phyloP scores from a whole-genome alignment of 306 rosid genomes.

The Trichosanthes truncata region DNA sequence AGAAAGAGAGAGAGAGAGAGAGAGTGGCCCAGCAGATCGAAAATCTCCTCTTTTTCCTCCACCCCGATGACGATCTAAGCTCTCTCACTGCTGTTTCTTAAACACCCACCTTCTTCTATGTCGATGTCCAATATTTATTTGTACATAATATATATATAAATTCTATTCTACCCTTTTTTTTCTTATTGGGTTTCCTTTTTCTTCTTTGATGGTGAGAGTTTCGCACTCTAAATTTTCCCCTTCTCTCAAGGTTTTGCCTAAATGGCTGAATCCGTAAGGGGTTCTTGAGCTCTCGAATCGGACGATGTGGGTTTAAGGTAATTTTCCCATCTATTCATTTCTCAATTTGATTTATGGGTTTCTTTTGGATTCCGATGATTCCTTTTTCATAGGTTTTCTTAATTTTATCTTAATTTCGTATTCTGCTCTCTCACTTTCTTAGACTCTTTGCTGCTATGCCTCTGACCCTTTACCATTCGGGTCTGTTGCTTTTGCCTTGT shows the following conservation, averaged over 20 bases:
- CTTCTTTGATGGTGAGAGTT: slow-evolving; percentile 24
- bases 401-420: slow-evolving; percentile 4
- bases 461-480: not conserved
- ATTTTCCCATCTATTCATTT: slow-evolving; percentile 22
- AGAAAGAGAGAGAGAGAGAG: slow-evolving; percentile 23
- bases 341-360: slow-evolving; percentile 19
- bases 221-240: slow-evolving; percentile 17
- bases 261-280: slow-evolving; percentile 44
- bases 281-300: slow-evolving; percentile 30
- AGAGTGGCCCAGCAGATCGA: slow-evolving; percentile 94
- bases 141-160: not conserved
- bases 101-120: slow-evolving; percentile 41
- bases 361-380: slow-evolving; percentile 17
- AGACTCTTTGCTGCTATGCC: not conserved
- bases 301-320: slow-evolving; percentile 88
- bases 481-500: not conserved
- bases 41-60: slow-evolving; percentile 59
- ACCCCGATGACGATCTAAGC: slow-evolving; percentile 67
- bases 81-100: slow-evolving; percentile 52
- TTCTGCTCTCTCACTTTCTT: not conserved
- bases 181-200: slow-evolving; percentile 26
- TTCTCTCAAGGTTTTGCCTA: slow-evolving; percentile 27
- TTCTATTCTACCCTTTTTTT: not conserved
- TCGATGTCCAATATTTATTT: slow-evolving; percentile 7
- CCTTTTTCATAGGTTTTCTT: slow-evolving; percentile 26